phyloP scores from a whole-genome alignment of 2,329 filamentous ascomycete species.

The Fusarium tupiense region DNA sequence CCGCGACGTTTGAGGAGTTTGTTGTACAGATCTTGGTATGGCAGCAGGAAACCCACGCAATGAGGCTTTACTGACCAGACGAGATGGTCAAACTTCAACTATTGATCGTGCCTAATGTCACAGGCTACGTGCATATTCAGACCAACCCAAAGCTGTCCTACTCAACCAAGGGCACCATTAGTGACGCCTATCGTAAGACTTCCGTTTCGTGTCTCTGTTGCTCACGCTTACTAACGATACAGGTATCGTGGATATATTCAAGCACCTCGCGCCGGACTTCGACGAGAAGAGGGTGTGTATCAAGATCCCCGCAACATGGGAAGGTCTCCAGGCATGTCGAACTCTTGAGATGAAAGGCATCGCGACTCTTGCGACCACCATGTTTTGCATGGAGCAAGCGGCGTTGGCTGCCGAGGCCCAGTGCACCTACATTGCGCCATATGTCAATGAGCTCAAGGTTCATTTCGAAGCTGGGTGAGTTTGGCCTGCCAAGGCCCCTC shows the following conservation, averaged over 20 bases:
- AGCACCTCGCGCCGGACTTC: slow-evolving; percentile 42
- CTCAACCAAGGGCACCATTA: slow-evolving; percentile 58
- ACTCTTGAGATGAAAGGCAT: slow-evolving; percentile 63
- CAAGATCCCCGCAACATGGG: slow-evolving; percentile 72
- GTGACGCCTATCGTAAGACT: slow-evolving; percentile 60
- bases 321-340: slow-evolving; percentile 68
- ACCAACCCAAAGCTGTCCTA: slow-evolving; percentile 67
- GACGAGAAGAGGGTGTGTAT: slow-evolving; percentile 64
- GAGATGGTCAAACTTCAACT: slow-evolving; percentile 66
- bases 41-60: fast-evolving
- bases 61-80: background rate
- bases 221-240: background rate
- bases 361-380: slow-evolving; percentile 68
- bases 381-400: slow-evolving; percentile 71
- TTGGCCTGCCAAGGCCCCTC: background rate
- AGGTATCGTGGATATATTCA: slow-evolving; percentile 58
- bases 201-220: fast-evolving
- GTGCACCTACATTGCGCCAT: slow-evolving; percentile 72
- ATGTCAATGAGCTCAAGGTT: slow-evolving; percentile 72
- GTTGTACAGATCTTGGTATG: slow-evolving; percentile 65
- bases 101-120: slow-evolving; percentile 59
- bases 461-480: slow-evolving; percentile 64
- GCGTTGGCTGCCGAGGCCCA: slow-evolving; percentile 64
- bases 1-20: slow-evolving; percentile 54
- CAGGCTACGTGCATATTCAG: slow-evolving; percentile 66